Evolutionary conservation across 2,329 filamentous ascomycete genomes (phyloP).

Genomic region (Delphinella strobiligena): DNA sequence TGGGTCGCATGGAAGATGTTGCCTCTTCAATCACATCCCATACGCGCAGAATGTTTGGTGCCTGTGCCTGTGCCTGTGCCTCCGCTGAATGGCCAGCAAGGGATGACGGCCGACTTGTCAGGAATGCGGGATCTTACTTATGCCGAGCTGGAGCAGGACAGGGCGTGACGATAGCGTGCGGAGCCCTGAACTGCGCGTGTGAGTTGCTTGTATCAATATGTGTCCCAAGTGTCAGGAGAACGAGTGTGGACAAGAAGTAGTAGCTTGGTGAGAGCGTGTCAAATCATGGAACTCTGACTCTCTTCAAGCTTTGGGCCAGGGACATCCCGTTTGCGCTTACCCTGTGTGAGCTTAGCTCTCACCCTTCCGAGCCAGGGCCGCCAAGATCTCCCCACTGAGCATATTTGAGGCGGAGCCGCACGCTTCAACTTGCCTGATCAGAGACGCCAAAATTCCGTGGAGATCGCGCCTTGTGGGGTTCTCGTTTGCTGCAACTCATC

Average conservation of each 20-base stretch:
- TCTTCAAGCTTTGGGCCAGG: not conserved
- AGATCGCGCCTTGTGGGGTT: not conserved
- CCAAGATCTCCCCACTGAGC: too few species aligned
- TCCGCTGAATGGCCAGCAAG: not conserved
- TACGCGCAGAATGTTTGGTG: constrained; percentile 1
- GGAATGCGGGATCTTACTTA: not conserved
- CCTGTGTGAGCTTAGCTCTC: not conserved
- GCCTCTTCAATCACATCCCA: not conserved
- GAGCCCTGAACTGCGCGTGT: too few species aligned
- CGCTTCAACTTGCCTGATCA: too few species aligned
- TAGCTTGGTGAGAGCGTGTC: not conserved
- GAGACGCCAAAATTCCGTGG: too few species aligned
- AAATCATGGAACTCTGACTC: not conserved
- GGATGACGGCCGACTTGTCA: not conserved
- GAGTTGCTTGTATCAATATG: not conserved
- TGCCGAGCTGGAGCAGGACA: too few species aligned
- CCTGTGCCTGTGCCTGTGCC: too few species aligned
- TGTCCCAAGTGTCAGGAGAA: not conserved
- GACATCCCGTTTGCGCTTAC: not conserved
- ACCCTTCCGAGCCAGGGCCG: not conserved
- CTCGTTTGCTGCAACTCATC: not conserved
- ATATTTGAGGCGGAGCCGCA: too few species aligned
- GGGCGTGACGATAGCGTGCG: too few species aligned
- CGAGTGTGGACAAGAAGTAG: not conserved
- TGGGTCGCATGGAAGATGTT: constrained; percentile 7